phyloP scores from a whole-genome alignment of 176 grass and related monocot genomes.

The Oryza australiensis region DNA sequence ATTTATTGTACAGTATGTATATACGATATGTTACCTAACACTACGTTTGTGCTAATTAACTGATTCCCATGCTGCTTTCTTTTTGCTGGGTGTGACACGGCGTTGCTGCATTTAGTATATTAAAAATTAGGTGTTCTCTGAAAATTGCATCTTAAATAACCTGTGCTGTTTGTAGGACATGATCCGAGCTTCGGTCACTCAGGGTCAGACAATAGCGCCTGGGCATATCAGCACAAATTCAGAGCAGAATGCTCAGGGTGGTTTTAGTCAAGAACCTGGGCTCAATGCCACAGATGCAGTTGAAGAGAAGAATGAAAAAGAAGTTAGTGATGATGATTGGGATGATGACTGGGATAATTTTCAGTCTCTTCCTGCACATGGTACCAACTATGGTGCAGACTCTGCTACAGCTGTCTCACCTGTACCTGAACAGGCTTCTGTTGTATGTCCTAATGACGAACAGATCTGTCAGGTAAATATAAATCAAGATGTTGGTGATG shows the following conservation, averaged over 20 bases:
- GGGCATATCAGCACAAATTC: conserved; percentile 39
- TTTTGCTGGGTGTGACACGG: conserved; percentile 9
- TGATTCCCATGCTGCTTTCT: conserved; percentile 8
- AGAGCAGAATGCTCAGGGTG: conserved; percentile 43
- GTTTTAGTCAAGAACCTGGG: conserved; percentile 34
- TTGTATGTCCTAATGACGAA: conserved; percentile 29
- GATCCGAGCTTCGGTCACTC: conserved; percentile 81
- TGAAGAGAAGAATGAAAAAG: conserved; percentile 43
- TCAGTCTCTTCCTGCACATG: conserved; percentile 77
- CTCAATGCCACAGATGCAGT: conserved; percentile 33
- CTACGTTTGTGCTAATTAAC: conserved; percentile 25
- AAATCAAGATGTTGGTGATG: conserved; percentile 26
- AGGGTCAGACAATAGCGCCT: conserved; percentile 48
- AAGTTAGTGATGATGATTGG: conserved; percentile 56
- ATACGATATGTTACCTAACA: not conserved
- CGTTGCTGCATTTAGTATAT: conserved; percentile 4
- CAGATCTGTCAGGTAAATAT: conserved; percentile 23
- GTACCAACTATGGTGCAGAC: conserved; percentile 24
- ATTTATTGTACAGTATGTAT: not conserved
- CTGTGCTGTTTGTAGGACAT: conserved; percentile 62
- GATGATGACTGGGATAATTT: conserved; percentile 92
- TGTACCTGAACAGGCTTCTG: conserved; percentile 10
- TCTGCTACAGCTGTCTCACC: conserved; percentile 39
- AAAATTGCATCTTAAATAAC: conserved; percentile 1
- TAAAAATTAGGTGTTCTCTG: not conserved